A percentile compares a stretch with the other conserved stretches of the same genome.
These are phyloP conservation scores for Verticillium longisporum DNA, from an alignment of 2,329 filamentous ascomycete species.

Conservation along the genomic window DNA sequence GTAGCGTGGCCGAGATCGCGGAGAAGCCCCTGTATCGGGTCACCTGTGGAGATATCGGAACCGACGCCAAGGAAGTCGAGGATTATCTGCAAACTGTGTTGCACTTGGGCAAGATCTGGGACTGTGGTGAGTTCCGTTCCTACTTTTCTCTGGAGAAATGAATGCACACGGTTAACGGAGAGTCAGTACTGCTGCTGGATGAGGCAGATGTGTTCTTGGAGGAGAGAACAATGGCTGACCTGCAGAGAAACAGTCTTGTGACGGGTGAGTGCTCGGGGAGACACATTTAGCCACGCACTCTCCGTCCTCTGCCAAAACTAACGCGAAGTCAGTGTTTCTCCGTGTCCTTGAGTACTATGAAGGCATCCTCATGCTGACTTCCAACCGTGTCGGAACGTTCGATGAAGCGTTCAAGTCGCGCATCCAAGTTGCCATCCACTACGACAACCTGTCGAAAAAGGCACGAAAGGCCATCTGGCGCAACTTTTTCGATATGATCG, in stretches of 20 bases:
- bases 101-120: slow-evolving; percentile 51
- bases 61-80: slow-evolving; percentile 14
- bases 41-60: slow-evolving; percentile 18
- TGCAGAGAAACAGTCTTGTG: slow-evolving; percentile 37
- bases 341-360: slow-evolving; percentile 27
- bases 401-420: slow-evolving; percentile 29
- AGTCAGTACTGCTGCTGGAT: slow-evolving; percentile 52
- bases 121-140: slow-evolving; percentile 50
- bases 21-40: slow-evolving; percentile 16
- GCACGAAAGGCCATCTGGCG: slow-evolving; percentile 7
- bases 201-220: slow-evolving; percentile 82
- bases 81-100: slow-evolving; percentile 8
- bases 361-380: slow-evolving; percentile 27
- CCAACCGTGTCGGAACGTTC: slow-evolving; percentile 26
- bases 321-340: slow-evolving; percentile 18
- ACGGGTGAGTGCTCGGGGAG: no score
- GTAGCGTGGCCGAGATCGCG: not conserved
- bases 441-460: slow-evolving; percentile 16
- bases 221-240: slow-evolving; percentile 73
- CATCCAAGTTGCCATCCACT: slow-evolving; percentile 24
- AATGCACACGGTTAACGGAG: no score
- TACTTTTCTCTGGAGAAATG: no score
- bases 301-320: not conserved
- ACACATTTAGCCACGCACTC: slow-evolving; percentile 52
- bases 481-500: slow-evolving; percentile 8